These are phyloP conservation scores for Amaranthus cruentus DNA, from an alignment of 148 eudicot species.

Conservation along the genomic window DNA sequence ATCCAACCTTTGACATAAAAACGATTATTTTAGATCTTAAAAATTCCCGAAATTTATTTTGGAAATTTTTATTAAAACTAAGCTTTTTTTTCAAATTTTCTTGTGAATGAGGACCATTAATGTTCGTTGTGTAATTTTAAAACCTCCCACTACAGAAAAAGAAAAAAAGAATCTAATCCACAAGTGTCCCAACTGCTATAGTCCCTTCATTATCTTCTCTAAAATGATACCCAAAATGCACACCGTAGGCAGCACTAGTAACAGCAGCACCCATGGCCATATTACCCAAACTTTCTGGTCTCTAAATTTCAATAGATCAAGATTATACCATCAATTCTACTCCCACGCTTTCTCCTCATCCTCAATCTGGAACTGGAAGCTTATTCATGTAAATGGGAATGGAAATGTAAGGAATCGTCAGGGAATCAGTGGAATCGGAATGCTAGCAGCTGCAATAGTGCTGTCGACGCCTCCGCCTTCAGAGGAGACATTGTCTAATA, in stretches of 20 bases:
- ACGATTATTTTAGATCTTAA: too few relatives aligned
- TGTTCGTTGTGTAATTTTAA: too few relatives aligned
- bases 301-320: neutral
- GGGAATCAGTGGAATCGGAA: slow-evolving; percentile 24
- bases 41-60: too few relatives aligned
- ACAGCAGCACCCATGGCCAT: neutral
- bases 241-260: neutral
- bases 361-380: slow-evolving; percentile 15
- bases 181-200: neutral
- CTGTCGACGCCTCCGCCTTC: slow-evolving; percentile 28
- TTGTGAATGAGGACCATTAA: neutral
- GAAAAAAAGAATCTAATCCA: slow-evolving; percentile 16
- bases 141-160: neutral
- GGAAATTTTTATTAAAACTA: too few relatives aligned
- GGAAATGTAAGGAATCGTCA: slow-evolving; percentile 4
- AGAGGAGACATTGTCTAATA: slow-evolving; percentile 58
- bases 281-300: neutral
- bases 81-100: too few relatives aligned
- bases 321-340: neutral
- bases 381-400: neutral
- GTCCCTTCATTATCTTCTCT: slow-evolving; percentile 12
- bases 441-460: slow-evolving; percentile 33
- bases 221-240: slow-evolving; percentile 19
- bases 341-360: neutral
- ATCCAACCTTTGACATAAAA: too few relatives aligned